Conservation (phyloP, 2,329 filamentous ascomycete species). For the Aspergillus tanneri region DNA sequence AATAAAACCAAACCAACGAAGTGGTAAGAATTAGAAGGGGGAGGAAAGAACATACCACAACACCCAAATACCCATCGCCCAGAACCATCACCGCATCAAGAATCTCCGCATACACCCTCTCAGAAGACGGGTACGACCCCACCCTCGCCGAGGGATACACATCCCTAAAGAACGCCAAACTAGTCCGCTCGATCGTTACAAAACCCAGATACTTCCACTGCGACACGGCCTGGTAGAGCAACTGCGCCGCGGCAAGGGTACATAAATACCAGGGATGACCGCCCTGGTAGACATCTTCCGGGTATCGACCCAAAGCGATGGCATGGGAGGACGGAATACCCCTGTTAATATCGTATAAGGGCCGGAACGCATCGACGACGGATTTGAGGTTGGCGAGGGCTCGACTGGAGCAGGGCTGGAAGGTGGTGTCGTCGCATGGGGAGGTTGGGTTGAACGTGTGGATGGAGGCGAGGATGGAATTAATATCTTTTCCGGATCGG, state of each 20-base stretch:
- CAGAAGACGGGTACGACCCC: constrained; percentile 65
- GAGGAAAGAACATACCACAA: constrained; percentile 35
- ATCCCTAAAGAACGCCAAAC: constrained; percentile 70
- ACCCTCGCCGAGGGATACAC: constrained; percentile 57
- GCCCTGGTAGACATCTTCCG: constrained; percentile 71
- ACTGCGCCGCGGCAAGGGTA: constrained; percentile 75
- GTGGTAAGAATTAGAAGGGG: neutral
- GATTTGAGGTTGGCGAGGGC: constrained; percentile 75
- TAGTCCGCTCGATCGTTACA: constrained; percentile 64
- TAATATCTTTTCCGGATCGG: constrained; percentile 69
- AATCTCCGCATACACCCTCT: constrained; percentile 54
- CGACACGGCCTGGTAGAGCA: constrained; percentile 73
- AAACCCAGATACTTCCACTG: constrained; percentile 65
- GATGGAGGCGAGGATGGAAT: constrained; percentile 59
- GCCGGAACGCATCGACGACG: constrained; percentile 72
- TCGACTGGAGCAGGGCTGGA: constrained; percentile 71
- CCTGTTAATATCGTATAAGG: constrained; percentile 59
- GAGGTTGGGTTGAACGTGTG: constrained; percentile 40
- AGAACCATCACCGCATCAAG: constrained; percentile 63
- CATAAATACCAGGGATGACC: constrained; percentile 80
- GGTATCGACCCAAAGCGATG: constrained; percentile 60
- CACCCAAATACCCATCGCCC: constrained; percentile 55
- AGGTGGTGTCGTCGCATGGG: constrained; percentile 52
- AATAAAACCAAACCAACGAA: neutral
- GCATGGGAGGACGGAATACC: constrained; percentile 27